Percentiles rank a stretch among this genome's conserved stretches.
Conservation (phyloP, 2,329 filamentous ascomycete species). For the Triangularia setosa region DNA sequence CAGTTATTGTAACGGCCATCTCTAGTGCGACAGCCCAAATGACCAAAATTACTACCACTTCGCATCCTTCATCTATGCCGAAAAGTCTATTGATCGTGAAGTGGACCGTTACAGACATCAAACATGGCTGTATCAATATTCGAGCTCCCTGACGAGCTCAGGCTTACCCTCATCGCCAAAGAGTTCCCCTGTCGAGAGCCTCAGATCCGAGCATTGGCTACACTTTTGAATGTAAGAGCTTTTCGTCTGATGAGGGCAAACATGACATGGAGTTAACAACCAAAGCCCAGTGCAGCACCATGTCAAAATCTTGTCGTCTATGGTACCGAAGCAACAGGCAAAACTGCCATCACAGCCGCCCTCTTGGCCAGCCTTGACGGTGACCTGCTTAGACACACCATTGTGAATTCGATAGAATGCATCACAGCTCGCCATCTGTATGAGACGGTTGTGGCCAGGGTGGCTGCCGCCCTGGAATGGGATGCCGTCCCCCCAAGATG, state of each 20-base stretch:
- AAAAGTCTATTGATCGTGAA: not conserved
- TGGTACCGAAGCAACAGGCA: slow-evolving; percentile 83
- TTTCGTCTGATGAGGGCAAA: slow-evolving; percentile 16
- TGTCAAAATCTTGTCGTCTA: slow-evolving; percentile 74
- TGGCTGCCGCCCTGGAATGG: slow-evolving; percentile 49
- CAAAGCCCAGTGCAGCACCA: slow-evolving; percentile 60
- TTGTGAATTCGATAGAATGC: slow-evolving; percentile 69
- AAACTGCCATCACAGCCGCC: slow-evolving; percentile 64
- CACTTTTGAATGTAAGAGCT: slow-evolving; percentile 48
- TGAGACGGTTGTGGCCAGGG: slow-evolving; percentile 62
- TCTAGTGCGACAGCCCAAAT: not conserved
- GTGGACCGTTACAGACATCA: not conserved
- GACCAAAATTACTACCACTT: not conserved
- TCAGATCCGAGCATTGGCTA: slow-evolving; percentile 56
- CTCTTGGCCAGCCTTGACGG: slow-evolving; percentile 50
- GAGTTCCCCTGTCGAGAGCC: slow-evolving; percentile 54
- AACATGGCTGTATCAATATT: slow-evolving; percentile 41
- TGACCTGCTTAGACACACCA: slow-evolving; percentile 47
- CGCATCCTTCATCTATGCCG: not conserved
- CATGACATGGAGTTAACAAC: not conserved
- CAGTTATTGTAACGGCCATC: not conserved
- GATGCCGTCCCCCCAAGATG: slow-evolving; percentile 58
- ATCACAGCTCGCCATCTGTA: slow-evolving; percentile 75
- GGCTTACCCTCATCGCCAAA: slow-evolving; percentile 43
- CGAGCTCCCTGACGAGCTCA: slow-evolving; percentile 48